Conservation (phyloP, 164 flowering plant species). For the Paratinospora sagittata region DNA sequence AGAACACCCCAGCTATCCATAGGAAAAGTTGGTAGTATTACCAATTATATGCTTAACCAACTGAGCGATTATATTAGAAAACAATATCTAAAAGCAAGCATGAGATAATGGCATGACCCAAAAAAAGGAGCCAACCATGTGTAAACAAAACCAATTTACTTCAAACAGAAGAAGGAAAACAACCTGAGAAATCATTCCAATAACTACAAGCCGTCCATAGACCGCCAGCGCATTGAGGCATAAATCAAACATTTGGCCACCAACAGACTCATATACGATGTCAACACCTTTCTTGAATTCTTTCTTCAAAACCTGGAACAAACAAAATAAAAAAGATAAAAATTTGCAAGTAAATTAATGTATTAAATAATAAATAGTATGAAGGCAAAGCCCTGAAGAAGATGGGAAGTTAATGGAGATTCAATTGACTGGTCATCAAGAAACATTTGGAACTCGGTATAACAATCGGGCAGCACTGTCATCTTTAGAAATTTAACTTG, state of each 20-base stretch:
- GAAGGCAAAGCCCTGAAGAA: neutral
- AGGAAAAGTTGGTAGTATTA: neutral
- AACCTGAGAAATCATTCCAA: conserved; percentile 99
- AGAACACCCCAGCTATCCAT: neutral
- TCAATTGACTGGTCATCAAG: neutral
- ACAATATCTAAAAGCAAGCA: neutral
- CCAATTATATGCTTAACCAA: neutral
- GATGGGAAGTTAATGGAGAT: neutral
- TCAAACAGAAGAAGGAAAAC: neutral
- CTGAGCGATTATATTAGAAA: neutral
- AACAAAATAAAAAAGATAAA: neutral
- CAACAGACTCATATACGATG: conserved; percentile 92
- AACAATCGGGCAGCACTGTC: neutral
- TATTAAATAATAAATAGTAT: neutral
- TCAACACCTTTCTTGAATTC: conserved; percentile 93
- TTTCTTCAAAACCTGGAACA: conserved; percentile 70
- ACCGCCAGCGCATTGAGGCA: conserved; percentile 90
- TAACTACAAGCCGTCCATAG: conserved; percentile 79
- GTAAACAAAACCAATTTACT: neutral
- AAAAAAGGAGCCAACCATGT: neutral
- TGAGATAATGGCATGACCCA: neutral
- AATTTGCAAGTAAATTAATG: neutral
- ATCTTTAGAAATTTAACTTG: neutral
- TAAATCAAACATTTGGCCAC: conserved; percentile 83
- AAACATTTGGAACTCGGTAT: neutral